Evolutionary conservation across 2,329 filamentous ascomycete genomes (phyloP).

Genomic region (Cytospora chrysosperma): DNA sequence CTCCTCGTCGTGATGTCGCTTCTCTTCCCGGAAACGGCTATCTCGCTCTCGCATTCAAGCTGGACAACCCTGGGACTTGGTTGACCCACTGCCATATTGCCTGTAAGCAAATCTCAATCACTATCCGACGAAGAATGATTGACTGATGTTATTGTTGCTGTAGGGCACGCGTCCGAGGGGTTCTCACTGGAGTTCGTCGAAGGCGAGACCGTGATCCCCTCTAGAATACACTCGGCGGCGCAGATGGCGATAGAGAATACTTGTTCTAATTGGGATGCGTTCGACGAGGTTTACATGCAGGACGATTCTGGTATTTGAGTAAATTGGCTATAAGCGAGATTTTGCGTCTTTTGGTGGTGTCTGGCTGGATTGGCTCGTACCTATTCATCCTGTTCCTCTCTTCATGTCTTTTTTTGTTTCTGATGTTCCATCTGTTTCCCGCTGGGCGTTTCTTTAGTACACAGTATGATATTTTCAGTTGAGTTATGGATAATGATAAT

Average conservation of each 20-base stretch:
- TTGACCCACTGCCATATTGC: conserved; percentile 33
- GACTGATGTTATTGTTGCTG: conserved; percentile 24
- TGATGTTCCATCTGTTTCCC: not conserved
- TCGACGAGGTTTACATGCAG: conserved; percentile 21
- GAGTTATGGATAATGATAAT: not conserved
- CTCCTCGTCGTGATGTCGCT: conserved; percentile 40
- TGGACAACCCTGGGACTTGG: conserved; percentile 38
- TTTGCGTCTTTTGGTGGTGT: too few relatives aligned
- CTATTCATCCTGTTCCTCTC: not conserved
- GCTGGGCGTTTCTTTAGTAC: not conserved
- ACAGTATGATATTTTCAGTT: not conserved
- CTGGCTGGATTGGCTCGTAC: not conserved
- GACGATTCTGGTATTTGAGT: conserved; percentile 29
- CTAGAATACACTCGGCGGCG: conserved; percentile 3
- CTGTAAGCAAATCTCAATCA: not conserved
- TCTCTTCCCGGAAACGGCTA: conserved; percentile 32
- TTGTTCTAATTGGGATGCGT: conserved; percentile 25
- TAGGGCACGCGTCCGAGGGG: conserved; percentile 35
- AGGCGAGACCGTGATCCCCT: conserved; percentile 26
- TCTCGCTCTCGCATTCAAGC: conserved; percentile 35
- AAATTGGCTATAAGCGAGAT: too few relatives aligned
- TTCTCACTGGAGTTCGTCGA: conserved; percentile 40
- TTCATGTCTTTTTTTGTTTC: not conserved
- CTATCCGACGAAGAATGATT: not conserved
- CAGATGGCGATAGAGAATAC: conserved; percentile 25